These are phyloP conservation scores for Phytophthora constricta DNA, from an alignment of 352 stramenopile species.

Conservation along the genomic window DNA sequence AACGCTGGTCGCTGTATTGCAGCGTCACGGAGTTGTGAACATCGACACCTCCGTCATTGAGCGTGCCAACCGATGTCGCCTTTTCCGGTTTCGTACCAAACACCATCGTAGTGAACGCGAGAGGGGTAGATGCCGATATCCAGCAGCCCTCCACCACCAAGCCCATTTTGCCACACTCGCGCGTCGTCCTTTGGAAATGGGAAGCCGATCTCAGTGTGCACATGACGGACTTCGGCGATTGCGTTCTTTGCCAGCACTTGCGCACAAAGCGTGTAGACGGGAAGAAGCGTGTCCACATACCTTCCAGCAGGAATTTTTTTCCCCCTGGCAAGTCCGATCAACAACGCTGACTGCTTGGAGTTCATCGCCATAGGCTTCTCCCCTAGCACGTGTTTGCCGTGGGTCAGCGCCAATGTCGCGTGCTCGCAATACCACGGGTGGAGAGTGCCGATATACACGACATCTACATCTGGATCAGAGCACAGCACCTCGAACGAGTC, in stretches of 20 bases:
- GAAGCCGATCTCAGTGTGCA: constrained; percentile 78
- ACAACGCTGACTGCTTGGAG: constrained; percentile 66
- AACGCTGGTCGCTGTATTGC: constrained; percentile 59
- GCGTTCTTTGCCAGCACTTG: constrained; percentile 54
- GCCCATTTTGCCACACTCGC: constrained; percentile 69
- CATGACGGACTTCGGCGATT: constrained; percentile 76
- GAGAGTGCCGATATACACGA: constrained; percentile 94
- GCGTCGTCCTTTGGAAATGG: constrained; percentile 50
- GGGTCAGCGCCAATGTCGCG: constrained; percentile 72
- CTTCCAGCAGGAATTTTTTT: constrained; percentile 87
- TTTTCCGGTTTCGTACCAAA: constrained; percentile 57
- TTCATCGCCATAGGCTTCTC: constrained; percentile 95
- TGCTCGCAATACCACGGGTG: constrained; percentile 87
- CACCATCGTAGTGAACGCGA: constrained; percentile 72
- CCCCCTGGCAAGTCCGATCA: constrained; percentile 64
- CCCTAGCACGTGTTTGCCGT: constrained; percentile 92
- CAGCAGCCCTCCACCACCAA: constrained; percentile 78
- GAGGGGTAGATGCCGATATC: constrained; percentile 83
- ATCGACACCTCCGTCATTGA: constrained; percentile 51
- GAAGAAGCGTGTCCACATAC: constrained; percentile 90
- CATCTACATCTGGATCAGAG: constrained; percentile 81
- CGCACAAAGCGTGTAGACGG: constrained; percentile 67
- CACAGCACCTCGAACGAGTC: constrained; percentile 89
- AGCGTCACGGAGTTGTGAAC: constrained; percentile 71
- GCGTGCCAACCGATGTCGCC: constrained; percentile 37